Evolutionary conservation across 257 asterid species (phyloP).

Genomic region (Solanum peruvianum): DNA sequence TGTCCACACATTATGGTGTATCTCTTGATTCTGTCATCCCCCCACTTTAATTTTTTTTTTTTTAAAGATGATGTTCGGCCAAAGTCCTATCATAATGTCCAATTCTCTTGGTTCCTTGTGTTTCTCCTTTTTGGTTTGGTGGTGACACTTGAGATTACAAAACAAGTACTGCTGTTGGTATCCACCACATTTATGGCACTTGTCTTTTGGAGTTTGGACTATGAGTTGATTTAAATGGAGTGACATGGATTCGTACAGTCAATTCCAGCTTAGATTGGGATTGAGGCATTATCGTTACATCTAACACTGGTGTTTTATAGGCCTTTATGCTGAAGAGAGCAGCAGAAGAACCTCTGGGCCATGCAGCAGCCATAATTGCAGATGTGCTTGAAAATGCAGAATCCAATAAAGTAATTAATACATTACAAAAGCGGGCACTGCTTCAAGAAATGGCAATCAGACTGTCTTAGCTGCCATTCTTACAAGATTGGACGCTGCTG

Average conservation of each 20-base stretch:
- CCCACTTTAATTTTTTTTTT: background rate
- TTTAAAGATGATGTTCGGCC: background rate
- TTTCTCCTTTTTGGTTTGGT: background rate
- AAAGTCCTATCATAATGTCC: background rate
- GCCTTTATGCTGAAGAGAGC: constrained; percentile 98
- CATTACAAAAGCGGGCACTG: constrained; percentile 79
- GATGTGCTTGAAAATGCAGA: constrained; percentile 92
- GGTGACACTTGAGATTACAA: background rate
- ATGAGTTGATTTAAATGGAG: background rate
- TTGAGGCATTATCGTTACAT: background rate
- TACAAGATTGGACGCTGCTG: background rate
- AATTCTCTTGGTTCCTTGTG: background rate
- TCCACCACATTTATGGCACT: background rate
- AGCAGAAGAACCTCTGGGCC: constrained; percentile 96
- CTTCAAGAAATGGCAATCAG: constrained; percentile 95
- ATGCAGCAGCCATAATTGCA: constrained; percentile 85
- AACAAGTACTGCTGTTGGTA: background rate
- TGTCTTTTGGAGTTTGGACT: background rate
- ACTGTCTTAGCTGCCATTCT: constrained; percentile 35
- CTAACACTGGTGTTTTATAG: constrained; percentile 15
- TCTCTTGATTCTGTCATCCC: background rate
- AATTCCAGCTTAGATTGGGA: background rate
- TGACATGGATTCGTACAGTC: background rate
- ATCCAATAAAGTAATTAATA: constrained; percentile 58
- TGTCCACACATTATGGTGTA: background rate